A percentile compares a stretch with the other conserved stretches of the same genome.
These are phyloP conservation scores for Plasmopara muralis DNA, from an alignment of 352 stramenopile species.

Conservation along the genomic window DNA sequence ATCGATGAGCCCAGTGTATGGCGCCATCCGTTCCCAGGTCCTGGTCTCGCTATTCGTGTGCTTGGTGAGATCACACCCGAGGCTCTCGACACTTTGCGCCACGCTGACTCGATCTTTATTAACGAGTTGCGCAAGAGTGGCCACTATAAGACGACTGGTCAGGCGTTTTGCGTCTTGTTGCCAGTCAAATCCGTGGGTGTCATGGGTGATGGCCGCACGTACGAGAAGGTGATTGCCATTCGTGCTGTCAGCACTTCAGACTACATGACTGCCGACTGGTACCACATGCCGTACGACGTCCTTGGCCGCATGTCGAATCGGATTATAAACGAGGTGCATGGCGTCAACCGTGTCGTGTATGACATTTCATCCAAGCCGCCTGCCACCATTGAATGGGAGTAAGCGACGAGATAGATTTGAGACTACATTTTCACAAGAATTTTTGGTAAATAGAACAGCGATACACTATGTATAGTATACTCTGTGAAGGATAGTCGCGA, in stretches of 20 bases:
- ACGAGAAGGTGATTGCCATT: slow-evolving; percentile 94
- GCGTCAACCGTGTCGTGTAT: slow-evolving; percentile 99
- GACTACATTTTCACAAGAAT: slow-evolving; percentile 11
- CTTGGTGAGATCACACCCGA: slow-evolving; percentile 95
- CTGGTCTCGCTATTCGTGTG: slow-evolving; percentile 97
- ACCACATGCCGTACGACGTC: slow-evolving; percentile 98
- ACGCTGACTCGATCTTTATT: slow-evolving; percentile 98
- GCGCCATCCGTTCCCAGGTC: slow-evolving; percentile 98
- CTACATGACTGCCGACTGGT: slow-evolving; percentile 99
- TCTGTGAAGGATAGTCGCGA: too few species aligned
- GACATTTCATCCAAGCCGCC: slow-evolving; percentile 99
- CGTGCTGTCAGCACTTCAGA: slow-evolving; percentile 98
- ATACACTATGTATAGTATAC: slow-evolving; percentile 35
- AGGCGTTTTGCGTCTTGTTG: slow-evolving; percentile 97
- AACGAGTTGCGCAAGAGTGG: slow-evolving; percentile 93
- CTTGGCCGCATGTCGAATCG: slow-evolving; percentile 95
- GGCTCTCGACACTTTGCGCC: slow-evolving; percentile 92
- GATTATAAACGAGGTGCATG: slow-evolving; percentile 98
- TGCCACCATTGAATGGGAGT: slow-evolving; percentile 99
- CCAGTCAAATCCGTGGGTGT: slow-evolving; percentile 97
- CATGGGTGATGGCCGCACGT: slow-evolving; percentile 97
- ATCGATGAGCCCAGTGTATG: slow-evolving; percentile 97
- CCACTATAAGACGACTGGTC: slow-evolving; percentile 98
- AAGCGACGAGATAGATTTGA: slow-evolving; percentile 17
- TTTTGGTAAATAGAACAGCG: slow-evolving; percentile 31